Conservation (phyloP, 2,329 filamentous ascomycete genomes). For the Aspergillus costaricaensis region DNA sequence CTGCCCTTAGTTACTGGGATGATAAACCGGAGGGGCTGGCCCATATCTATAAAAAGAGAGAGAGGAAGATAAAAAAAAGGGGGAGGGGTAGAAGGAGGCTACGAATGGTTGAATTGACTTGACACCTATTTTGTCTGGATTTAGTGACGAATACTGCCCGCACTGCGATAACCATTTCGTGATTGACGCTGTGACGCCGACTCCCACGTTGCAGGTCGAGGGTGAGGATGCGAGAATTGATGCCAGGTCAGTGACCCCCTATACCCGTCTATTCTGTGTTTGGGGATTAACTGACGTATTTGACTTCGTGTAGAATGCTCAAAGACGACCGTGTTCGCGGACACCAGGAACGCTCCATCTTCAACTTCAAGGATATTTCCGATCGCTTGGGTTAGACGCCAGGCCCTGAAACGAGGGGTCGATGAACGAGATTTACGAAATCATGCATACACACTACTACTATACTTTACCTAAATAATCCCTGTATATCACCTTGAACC, state of each 20-base stretch:
- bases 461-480: conserved; percentile 1
- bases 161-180: conserved; percentile 99
- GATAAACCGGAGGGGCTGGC: neutral
- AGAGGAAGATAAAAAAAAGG: neutral
- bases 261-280: neutral
- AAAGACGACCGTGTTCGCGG: conserved; percentile 78
- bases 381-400: conserved; percentile 68
- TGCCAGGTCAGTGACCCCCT: conserved; percentile 53
- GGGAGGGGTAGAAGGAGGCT: neutral
- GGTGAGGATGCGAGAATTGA: conserved; percentile 87
- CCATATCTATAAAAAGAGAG: neutral
- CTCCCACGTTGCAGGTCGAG: conserved; percentile 81
- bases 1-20: neutral
- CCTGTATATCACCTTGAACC: neutral
- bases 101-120: neutral
- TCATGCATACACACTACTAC: conserved; percentile 19
- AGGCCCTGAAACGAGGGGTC: conserved; percentile 10
- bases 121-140: neutral
- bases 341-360: conserved; percentile 65
- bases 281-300: neutral
- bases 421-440: conserved; percentile 35
- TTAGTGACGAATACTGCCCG: conserved; percentile 92
- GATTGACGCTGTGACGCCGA: conserved; percentile 81
- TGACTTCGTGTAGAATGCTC: conserved; percentile 64
- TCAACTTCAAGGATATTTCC: conserved; percentile 73